Conservation (phyloP, 2,329 filamentous ascomycete genomes). For the Verticillium nubilum region DNA sequence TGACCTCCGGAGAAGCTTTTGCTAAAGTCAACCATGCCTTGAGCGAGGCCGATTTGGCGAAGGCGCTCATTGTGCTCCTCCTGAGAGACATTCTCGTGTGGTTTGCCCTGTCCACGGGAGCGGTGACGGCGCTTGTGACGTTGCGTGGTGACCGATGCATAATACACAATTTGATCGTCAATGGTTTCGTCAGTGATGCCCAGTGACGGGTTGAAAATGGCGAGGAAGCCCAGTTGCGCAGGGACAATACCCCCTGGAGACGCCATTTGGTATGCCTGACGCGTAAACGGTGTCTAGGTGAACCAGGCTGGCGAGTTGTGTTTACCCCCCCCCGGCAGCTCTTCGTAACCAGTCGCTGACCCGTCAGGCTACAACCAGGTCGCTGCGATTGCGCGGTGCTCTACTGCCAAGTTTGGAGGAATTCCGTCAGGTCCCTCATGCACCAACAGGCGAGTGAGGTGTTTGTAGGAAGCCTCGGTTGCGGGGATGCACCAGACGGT, state of each 20-base stretch:
- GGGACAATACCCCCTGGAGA: slow-evolving; percentile 46
- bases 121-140: slow-evolving; percentile 29
- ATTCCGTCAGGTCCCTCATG: no score
- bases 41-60: slow-evolving; percentile 89
- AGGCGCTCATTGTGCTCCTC: slow-evolving; percentile 80
- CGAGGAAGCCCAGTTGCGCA: slow-evolving; percentile 82
- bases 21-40: slow-evolving; percentile 93
- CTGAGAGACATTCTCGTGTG: slow-evolving; percentile 39
- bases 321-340: background rate
- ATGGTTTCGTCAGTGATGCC: slow-evolving; percentile 55
- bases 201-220: slow-evolving; percentile 90
- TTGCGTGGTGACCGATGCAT: slow-evolving; percentile 58
- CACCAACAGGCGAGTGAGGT: no score
- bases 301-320: background rate
- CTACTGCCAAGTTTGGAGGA: background rate
- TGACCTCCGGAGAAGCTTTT: slow-evolving; percentile 77
- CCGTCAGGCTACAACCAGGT: background rate
- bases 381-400: background rate
- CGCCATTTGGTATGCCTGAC: slow-evolving; percentile 6
- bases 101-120: slow-evolving; percentile 35
- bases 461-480: no score
- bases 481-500: no score
- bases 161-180: slow-evolving; percentile 86
- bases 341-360: background rate
- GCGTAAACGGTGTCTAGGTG: background rate